Evolutionary conservation across 169 alveolate genomes (phyloP).

Genomic region (Plasmodium knowlesi): DNA sequence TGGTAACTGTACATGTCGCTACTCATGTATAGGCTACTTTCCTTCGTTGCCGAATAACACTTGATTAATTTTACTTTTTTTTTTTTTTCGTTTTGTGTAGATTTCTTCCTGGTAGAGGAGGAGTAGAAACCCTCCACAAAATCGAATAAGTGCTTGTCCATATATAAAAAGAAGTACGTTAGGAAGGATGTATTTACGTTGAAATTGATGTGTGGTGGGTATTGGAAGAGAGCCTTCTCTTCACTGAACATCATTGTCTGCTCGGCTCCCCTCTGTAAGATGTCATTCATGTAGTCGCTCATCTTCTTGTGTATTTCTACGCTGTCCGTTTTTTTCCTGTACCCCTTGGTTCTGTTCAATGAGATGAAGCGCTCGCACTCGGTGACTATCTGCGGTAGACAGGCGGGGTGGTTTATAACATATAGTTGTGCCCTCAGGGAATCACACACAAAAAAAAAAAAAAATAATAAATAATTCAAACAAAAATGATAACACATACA

Average conservation of each 20-base stretch:
- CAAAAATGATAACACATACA: too few species aligned
- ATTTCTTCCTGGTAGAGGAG: background rate
- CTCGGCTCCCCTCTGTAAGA: slow-evolving; percentile 64
- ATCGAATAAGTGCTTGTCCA: slow-evolving; percentile 18
- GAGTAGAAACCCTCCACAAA: slow-evolving; percentile 16
- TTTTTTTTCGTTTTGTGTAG: background rate
- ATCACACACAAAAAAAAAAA: background rate
- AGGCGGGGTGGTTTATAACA: background rate
- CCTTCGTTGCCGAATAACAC: background rate
- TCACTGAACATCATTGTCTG: slow-evolving; percentile 32
- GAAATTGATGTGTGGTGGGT: slow-evolving; percentile 18
- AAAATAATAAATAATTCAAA: too few species aligned
- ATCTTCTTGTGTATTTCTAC: slow-evolving; percentile 5
- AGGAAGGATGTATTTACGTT: slow-evolving; percentile 49
- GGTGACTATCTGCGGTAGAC: slow-evolving; percentile 1
- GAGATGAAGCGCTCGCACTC: slow-evolving; percentile 56
- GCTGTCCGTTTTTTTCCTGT: slow-evolving; percentile 20
- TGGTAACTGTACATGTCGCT: slow-evolving; percentile 45
- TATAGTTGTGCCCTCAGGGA: background rate
- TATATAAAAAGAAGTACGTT: slow-evolving; percentile 45
- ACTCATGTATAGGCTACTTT: slow-evolving; percentile 49
- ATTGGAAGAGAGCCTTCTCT: slow-evolving; percentile 10
- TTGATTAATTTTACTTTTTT: background rate
- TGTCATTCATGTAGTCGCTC: slow-evolving; percentile 42
- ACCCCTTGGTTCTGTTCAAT: background rate